Evolutionary conservation across 306 rosid genomes (phyloP).

Genomic region (Psophocarpus tetragonolobus): DNA sequence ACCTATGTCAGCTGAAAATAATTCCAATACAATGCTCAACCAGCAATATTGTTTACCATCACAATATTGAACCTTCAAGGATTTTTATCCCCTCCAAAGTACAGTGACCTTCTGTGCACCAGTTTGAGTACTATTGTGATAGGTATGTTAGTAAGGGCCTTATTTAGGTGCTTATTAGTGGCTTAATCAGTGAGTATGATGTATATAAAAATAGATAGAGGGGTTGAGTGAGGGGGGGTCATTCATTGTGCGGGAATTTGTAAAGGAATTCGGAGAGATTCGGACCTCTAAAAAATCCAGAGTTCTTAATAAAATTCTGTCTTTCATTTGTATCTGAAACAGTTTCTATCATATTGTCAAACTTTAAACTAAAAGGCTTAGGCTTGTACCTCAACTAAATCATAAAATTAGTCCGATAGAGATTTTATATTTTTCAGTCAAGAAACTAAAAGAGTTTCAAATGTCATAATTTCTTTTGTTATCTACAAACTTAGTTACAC

Average conservation of each 20-base stretch:
- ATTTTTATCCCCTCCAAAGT: background rate
- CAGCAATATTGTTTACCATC: background rate
- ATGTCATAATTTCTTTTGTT: conserved; percentile 13
- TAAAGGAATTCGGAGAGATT: too few species aligned
- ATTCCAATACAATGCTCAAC: background rate
- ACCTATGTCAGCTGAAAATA: background rate
- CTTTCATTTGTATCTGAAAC: too few species aligned
- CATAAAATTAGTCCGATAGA: too few species aligned
- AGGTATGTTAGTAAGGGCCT: too few species aligned
- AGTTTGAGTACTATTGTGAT: background rate
- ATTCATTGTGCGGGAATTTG: too few species aligned
- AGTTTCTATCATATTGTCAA: conserved; percentile 3
- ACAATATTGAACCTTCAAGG: conserved; percentile 1
- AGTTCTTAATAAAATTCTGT: too few species aligned
- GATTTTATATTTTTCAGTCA: background rate
- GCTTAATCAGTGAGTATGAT: too few species aligned
- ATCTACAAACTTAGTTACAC: background rate
- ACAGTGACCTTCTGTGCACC: background rate
- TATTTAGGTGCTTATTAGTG: too few species aligned
- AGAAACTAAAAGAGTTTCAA: background rate
- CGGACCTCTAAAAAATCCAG: too few species aligned
- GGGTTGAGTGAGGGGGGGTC: too few species aligned
- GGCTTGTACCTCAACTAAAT: background rate
- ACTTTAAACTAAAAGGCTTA: background rate
- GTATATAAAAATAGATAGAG: too few species aligned